These are phyloP conservation scores for Fomitopsis schrenkii DNA, from an alignment of 1,284 basidiomycete genomes.

Conservation along the genomic window DNA sequence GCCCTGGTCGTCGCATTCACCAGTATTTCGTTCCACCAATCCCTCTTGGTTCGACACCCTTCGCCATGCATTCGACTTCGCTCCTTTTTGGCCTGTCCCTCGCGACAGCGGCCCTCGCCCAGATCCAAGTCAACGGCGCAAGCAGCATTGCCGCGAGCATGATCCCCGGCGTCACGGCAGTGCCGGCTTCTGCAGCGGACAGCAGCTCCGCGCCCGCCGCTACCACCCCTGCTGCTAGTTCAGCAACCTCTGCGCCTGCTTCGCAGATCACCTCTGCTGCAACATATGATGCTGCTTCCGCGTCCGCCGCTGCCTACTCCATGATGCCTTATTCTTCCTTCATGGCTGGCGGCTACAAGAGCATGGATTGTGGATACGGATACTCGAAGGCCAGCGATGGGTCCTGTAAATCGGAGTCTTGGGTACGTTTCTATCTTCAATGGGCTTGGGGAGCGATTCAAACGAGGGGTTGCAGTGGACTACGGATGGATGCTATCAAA, in stretches of 20 bases:
- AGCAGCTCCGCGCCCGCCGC: slow-evolving; percentile 6
- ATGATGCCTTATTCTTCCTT: slow-evolving; percentile 57
- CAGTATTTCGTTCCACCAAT: slow-evolving; percentile 17
- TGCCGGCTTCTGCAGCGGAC: slow-evolving; percentile 8
- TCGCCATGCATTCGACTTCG: slow-evolving; percentile 53
- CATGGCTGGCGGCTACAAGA: slow-evolving; percentile 56
- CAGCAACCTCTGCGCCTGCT: slow-evolving; percentile 25
- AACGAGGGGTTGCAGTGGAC: slow-evolving; percentile 26
- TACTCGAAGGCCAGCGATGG: slow-evolving; percentile 53
- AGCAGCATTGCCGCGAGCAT: slow-evolving; percentile 39
- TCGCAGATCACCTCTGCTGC: slow-evolving; percentile 41
- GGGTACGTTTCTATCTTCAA: slow-evolving; percentile 39
- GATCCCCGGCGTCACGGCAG: slow-evolving; percentile 8
- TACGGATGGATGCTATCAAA: slow-evolving; percentile 57
- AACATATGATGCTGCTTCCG: slow-evolving; percentile 16
- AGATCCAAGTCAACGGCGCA: slow-evolving; percentile 46
- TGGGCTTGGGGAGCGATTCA: background rate
- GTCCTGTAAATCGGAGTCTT: slow-evolving; percentile 47
- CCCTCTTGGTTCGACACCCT: slow-evolving; percentile 26
- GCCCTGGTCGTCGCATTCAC: slow-evolving; percentile 22
- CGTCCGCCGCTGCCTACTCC: slow-evolving; percentile 32
- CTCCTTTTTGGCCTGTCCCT: slow-evolving; percentile 53
- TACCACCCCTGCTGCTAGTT: slow-evolving; percentile 12
- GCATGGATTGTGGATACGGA: slow-evolving; percentile 64
- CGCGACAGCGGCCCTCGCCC: slow-evolving; percentile 50